Base-by-base conservation (phyloP, 306 rosid species). In the Prunus fruticosa region DNA sequence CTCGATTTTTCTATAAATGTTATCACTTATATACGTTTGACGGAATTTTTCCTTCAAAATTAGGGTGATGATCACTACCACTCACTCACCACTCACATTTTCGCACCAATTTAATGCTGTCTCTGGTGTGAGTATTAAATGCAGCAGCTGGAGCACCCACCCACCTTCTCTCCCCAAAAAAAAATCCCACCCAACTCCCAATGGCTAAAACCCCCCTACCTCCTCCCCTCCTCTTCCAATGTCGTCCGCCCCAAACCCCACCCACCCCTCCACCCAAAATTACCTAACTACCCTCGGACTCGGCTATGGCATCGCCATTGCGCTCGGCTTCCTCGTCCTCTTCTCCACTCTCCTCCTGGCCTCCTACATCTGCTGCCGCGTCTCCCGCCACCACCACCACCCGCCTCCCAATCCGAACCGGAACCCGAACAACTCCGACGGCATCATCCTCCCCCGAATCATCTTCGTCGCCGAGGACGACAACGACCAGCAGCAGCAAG, bases 381-480 rank as follows among this genome's bases (percentile, higher is more conserved):
- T 69, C 56, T 66, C 76, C 77, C 87, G 86, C 76, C 69, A 43
- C 30, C 72, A 1, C 2, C 72, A 7, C 0, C 25, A 43, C 19
- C 49, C 28, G 41, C 1, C 58, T 74, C 22, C 9, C 12, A 2
- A 30, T 38, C 72, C 71, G 18, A 51, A 63, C 73, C 67, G 57
- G 11, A 62, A 15, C 73, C 67, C 64, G 11, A 62, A 15, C 19
- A 45, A 52, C 16, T 22, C 74, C 34, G 45, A 74, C 12, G 90
- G 86, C 10, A 92, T 95, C 56, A 84, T 92, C 27, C 84, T 95
- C 3, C 97, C 98, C 0, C 88, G 89, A 11, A 85, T 95, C 10
- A 84, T 95, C 46, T 95, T 95, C 50, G 96, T 95, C 1, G 93
- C 98, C 0, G 97, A 92, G 20, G 91, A 84, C 20, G 96, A 87